Conservation (phyloP, 2,329 filamentous ascomycete species). For the Fusarium hostae region DNA sequence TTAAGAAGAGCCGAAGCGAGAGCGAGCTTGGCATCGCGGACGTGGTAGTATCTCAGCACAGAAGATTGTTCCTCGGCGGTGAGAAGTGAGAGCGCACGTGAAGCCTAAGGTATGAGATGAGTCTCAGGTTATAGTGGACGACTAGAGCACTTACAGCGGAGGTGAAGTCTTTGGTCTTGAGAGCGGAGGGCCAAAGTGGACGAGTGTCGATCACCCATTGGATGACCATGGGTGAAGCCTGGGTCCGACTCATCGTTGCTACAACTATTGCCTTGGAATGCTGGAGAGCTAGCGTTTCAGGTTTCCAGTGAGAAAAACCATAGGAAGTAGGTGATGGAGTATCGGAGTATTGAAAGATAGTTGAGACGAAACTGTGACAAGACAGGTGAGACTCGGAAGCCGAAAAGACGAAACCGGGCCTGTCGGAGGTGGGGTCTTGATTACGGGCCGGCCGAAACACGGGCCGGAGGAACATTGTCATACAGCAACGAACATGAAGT, state of each 20-base stretch:
- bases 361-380: conserved; percentile 7
- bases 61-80: conserved; percentile 64
- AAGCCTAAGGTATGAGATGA: conserved; percentile 55
- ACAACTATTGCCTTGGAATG: neutral
- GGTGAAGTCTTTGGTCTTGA: conserved; percentile 60
- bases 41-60: conserved; percentile 71
- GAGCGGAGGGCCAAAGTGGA: conserved; percentile 64
- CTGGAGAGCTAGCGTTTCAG: neutral
- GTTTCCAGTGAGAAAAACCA: neutral
- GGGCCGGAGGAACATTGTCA: conserved; percentile 14
- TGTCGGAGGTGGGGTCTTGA: conserved; percentile 33
- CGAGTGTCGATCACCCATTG: conserved; percentile 74
- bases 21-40: conserved; percentile 79
- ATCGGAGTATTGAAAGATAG: neutral
- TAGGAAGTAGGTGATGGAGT: neutral
- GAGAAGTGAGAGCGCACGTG: conserved; percentile 64
- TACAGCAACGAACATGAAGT: neutral
- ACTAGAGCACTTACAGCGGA: conserved; percentile 53
- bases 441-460: conserved; percentile 25
- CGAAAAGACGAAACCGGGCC: conserved; percentile 30
- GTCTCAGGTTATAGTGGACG: neutral
- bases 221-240: conserved; percentile 54
- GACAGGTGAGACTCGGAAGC: conserved; percentile 36
- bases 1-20: conserved; percentile 80
- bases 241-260: conserved; percentile 23